Evolutionary conservation across 2,329 filamentous ascomycete genomes (phyloP), one percentile per base, ranked within the genome.

Genomic region (Paecilomyces niveus): DNA sequence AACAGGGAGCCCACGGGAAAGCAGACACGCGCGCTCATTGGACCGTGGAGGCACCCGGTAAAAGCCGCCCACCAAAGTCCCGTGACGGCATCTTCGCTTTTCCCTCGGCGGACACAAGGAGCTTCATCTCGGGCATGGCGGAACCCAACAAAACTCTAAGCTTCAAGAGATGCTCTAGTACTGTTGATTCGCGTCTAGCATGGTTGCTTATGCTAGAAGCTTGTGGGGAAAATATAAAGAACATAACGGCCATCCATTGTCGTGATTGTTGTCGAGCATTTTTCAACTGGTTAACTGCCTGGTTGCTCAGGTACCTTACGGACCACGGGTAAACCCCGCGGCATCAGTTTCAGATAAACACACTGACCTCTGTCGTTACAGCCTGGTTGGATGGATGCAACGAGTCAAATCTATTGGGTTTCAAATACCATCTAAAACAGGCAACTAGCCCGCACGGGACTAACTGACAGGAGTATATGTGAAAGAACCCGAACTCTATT

Each of bases 1-100:
- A 65, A 66, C 58, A 61, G 64, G 70, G 67, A 64, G 67, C 62
- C 68, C 71, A 74, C 70, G 72, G 72, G 72, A 68, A 66, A 62
- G 57, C 59, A 52, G 9, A 33, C 55, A 56, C 54, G 54, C 51
- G 5, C 57, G 39, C 58, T 74, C 67, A 75, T 75, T 75, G 72
- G 72, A 61, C 59, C 62, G 22, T 58, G 57, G 8, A 61, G 61
- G 62, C 39, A 67, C 59, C 72, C 73, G 73, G 71, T 64, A 69
- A 70, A 72, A 70, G 64, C 71, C 72, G 71, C 71, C 65, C 39
- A 21, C 39, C 39, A 8, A 67, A 64, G 61, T 69, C 65, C 61
- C 65, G 66, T 68, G 68, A 69, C 45, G 21, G 57, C 22, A 10
- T 57, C 13, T 31, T n/a, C 22, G 32, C 7, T 29, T 29, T 29